Base-by-base conservation (phyloP, 495 filamentous ascomycete genomes). In the Trichoderma erinaceum region DNA sequence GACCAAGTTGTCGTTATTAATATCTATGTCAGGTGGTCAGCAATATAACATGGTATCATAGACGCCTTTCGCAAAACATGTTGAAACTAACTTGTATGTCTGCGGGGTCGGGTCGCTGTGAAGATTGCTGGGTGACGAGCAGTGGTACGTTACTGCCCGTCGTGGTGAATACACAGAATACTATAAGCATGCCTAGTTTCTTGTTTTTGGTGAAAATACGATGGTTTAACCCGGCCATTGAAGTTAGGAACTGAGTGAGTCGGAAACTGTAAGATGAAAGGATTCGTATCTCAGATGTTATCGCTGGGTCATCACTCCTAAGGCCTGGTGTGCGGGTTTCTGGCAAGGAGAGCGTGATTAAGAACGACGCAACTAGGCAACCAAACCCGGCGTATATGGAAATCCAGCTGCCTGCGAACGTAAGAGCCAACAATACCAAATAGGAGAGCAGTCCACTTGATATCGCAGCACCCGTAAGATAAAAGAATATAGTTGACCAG, bases 121-220 rank as follows among this genome's bases (percentile, higher is more conserved):
- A 52, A 52, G 48, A 52, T 52, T 21, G 21, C 48, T 52, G 48
- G 48, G n/a, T 23, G 21, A 52, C n/a, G n/a, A 52, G 48, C 1
- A 52, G 48, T 23, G 18, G 48, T 52, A 52, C 48, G n/a, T 52
- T 52, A 16, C 46, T 50, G 48, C 48, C 48, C 48, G 10, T 52
- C 48, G 48, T 52, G n/a, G 48, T 52, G n/a, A 52, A 52, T 52
- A 23, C 18, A 52, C 48, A 52, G 48, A 23, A 21, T 52, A 52
- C 48, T 52, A 52, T 52, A 52, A 52, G 48, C 48, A 52, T 52
- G 48, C 48, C 48, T 52, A 23, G 48, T n/a, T 52, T n/a, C 48
- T 52, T 52, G n/a, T 52, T 52, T n/a, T 52, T n/a, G 48, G 48
- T 52, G 10, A 52, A 52, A 52, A n/a, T n/a, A 23, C 48, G 48